Base-by-base conservation (phyloP, 2,329 filamentous ascomycete species). In the Cladophialophora immunda region DNA sequence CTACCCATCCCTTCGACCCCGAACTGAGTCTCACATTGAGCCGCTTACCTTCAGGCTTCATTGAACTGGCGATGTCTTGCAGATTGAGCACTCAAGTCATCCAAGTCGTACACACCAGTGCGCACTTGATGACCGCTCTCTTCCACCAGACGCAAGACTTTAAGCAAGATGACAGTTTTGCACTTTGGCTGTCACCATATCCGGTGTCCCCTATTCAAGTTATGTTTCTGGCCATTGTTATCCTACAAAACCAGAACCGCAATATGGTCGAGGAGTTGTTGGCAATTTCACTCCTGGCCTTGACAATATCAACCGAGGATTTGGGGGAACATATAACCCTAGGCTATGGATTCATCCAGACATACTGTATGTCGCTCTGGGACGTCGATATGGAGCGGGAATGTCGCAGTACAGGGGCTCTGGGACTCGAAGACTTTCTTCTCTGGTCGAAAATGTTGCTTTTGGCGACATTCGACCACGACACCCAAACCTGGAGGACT, bases 371-470 rank as follows among this genome's bases (percentile, higher is more conserved):
- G 58, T 19, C 19, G 3, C 25, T 38, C 5, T 54, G 45, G 58
- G 36, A 54, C 19, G 32, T 36, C 29, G 45, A 61, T 38, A 27
- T 54, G 54, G 58, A 41, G 34, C 45, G 32, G 27, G 45, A 61
- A 41, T 61, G 58, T 38, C 47, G 30, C 45, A 36, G 30, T 32
- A 61, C 29, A 8, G 45, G 58, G 3, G 45, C 15, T 8, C 13
- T 38, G 19, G 45, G 47, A 13, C 29, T 61, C n/a, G 13, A n/a
- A 27, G 19, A 54, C 19, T 61, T 61, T 36, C 58, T 61, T 8
- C 58, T 54, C 15, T 61, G 58, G 58, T n/a, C 19, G 7, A 61
- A 61, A 19, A 36, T 61, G 45, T 36, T 61, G 13, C 58, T 61
- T 5, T 30, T 54, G 58, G 41, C 45, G n/a, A 54, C 47, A 13